A percentile compares a stretch with the other conserved stretches of the same genome.
Conservation (phyloP, 148 eudicot genomes). For the Euryodendron excelsum region DNA sequence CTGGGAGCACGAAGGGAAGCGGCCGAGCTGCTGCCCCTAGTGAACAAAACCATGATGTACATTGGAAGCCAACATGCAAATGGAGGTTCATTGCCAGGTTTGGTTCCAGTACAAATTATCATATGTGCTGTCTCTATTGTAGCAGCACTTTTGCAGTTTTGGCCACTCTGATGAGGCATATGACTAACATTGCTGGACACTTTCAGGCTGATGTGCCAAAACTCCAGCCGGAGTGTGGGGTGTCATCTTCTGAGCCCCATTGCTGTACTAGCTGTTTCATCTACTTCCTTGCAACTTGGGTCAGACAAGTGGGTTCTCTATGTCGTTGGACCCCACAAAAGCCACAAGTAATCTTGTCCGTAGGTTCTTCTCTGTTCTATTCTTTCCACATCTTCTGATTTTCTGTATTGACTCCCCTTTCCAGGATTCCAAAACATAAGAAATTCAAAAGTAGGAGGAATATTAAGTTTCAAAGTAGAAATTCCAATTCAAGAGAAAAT, state of each 20-base stretch:
- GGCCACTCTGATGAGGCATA: slow-evolving; percentile 17
- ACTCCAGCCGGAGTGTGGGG: slow-evolving; percentile 17
- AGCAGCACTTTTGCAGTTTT: slow-evolving; percentile 13
- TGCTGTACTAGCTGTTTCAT: neutral
- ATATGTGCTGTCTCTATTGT: slow-evolving; percentile 19
- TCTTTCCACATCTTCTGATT: neutral
- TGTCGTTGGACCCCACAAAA: neutral
- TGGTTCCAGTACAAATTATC: slow-evolving; percentile 22
- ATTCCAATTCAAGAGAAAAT: neutral
- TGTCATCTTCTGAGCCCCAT: slow-evolving; percentile 10
- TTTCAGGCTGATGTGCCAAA: slow-evolving; percentile 37
- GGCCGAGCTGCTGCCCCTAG: slow-evolving; percentile 86
- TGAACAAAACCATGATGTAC: slow-evolving; percentile 87
- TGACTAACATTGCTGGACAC: slow-evolving; percentile 14
- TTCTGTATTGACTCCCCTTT: neutral
- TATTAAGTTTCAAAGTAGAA: slow-evolving; percentile 1
- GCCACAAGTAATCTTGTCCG: neutral
- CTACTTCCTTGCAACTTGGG: neutral
- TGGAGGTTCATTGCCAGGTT: slow-evolving; percentile 39
- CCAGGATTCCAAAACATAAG: neutral
- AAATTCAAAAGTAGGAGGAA: neutral
- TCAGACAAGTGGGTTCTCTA: neutral
- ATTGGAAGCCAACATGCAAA: slow-evolving; percentile 38
- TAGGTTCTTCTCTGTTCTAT: neutral
- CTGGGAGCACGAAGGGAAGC: slow-evolving; percentile 57